These are phyloP conservation scores for Allantophomopsis cytisporea DNA, from an alignment of 2,329 filamentous ascomycete species.

Conservation along the genomic window DNA sequence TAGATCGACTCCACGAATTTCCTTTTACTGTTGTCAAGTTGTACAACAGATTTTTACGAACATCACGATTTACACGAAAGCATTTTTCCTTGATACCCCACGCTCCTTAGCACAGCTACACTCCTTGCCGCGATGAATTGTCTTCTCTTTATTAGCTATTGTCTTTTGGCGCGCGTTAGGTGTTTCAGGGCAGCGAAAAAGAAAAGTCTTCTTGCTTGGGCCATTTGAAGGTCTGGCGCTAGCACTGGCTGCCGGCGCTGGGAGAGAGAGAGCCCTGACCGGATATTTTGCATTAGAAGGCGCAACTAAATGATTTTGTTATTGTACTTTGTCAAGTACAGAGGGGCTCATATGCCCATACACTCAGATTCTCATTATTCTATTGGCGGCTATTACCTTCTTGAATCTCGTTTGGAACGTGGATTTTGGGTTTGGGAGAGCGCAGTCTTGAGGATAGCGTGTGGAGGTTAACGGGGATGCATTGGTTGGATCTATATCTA, in stretches of 20 bases:
- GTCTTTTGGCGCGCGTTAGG: no score
- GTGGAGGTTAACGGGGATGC: no score
- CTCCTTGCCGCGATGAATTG: neutral
- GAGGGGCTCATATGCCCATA: neutral
- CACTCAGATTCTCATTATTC: neutral
- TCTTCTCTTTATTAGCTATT: no score
- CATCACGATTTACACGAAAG: neutral
- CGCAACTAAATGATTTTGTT: neutral
- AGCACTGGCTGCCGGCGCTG: no score
- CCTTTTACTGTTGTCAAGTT: neutral
- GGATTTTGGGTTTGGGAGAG: slow-evolving; percentile 1
- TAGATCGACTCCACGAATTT: neutral
- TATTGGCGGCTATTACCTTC: slow-evolving; percentile 2
- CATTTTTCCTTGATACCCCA: slow-evolving; percentile 1
- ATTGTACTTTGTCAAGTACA: neutral
- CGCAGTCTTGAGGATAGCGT: slow-evolving; percentile 1
- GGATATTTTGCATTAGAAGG: neutral
- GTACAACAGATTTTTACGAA: neutral
- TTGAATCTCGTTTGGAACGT: neutral
- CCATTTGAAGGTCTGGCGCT: neutral
- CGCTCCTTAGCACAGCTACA: neutral
- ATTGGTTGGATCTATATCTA: no score
- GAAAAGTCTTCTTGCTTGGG: neutral
- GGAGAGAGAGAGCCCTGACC: no score
- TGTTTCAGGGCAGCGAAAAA: neutral